Evolutionary conservation across 768 basidiomycete genomes (phyloP).

Genomic region (Imleria badia): DNA sequence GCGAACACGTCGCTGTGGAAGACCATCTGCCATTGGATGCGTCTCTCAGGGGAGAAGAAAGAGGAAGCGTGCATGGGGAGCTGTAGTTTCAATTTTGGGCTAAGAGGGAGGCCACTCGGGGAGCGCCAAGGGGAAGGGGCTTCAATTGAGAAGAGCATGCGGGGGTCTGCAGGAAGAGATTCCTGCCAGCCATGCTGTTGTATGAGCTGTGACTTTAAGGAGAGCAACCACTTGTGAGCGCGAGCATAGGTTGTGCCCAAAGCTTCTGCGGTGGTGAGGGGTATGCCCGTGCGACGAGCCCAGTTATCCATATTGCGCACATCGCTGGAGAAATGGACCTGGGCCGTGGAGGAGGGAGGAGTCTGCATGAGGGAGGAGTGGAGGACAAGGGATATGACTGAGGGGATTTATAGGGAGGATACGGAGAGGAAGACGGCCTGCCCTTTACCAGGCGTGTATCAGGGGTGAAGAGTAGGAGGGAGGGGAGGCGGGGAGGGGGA

Average conservation of each 20-base stretch:
- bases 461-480: conserved; percentile 27
- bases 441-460: conserved; percentile 34
- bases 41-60: conserved; percentile 82
- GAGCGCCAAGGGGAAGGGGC: conserved; percentile 78
- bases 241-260: conserved; percentile 78
- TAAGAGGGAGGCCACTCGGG: conserved; percentile 70
- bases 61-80: conserved; percentile 79
- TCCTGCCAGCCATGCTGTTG: conserved; percentile 73
- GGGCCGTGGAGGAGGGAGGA: conserved; percentile 41
- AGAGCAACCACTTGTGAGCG: conserved; percentile 73
- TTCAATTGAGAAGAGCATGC: conserved; percentile 80
- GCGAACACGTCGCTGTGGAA: conserved; percentile 79
- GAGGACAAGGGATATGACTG: not conserved
- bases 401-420: conserved; percentile 28
- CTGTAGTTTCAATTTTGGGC: conserved; percentile 69
- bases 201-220: conserved; percentile 62
- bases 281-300: conserved; percentile 76
- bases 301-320: conserved; percentile 82
- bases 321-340: conserved; percentile 78
- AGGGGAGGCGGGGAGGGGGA: conserved; percentile 24
- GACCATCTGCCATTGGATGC: conserved; percentile 89
- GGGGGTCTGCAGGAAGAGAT: conserved; percentile 52
- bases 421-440: conserved; percentile 15
- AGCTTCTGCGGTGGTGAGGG: conserved; percentile 80
- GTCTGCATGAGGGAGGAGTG: conserved; percentile 28